phyloP scores from a whole-genome alignment of 495 filamentous ascomycete genomes.

The Hyaloscypha variabilis region DNA sequence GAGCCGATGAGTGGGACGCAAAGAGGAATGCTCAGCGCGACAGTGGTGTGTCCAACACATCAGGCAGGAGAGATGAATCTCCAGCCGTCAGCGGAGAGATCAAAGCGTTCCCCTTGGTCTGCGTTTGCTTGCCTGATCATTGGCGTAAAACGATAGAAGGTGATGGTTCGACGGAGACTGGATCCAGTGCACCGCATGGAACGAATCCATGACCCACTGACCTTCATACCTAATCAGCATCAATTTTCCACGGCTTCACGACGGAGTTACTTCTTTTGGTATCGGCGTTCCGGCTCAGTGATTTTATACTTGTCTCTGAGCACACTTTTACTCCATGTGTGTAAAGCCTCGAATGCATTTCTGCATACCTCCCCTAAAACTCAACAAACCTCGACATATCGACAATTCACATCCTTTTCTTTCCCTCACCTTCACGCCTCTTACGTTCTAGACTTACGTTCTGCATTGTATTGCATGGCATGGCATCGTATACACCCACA shows the following conservation, averaged over 20 bases:
- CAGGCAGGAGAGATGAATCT: constrained; percentile 62
- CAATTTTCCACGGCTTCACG: constrained; percentile 28
- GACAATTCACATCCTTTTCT: constrained; percentile 11
- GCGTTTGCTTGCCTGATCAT: constrained; percentile 94
- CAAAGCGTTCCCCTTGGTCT: constrained; percentile 98
- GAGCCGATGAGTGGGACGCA: constrained; percentile 86
- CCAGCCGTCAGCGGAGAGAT: constrained; percentile 79
- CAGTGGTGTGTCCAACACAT: constrained; percentile 89
- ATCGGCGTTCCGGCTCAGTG: constrained; percentile 24
- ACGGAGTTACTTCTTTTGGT: constrained; percentile 28
- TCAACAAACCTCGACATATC: constrained; percentile 8
- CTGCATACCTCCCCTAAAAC: neutral
- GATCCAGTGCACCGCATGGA: constrained; percentile 42
- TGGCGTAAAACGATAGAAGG: constrained; percentile 98
- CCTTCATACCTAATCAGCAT: neutral
- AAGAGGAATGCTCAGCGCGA: constrained; percentile 80
- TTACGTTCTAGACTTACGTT: constrained; percentile 32
- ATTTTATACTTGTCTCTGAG: neutral
- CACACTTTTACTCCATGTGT: neutral
- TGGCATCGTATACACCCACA: constrained; percentile 5
- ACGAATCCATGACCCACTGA: constrained; percentile 14
- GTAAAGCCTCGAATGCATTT: neutral
- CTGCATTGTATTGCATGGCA: constrained; percentile 24
- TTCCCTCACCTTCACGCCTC: constrained; percentile 22
- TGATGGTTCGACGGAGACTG: constrained; percentile 64